phyloP scores from a whole-genome alignment of 2,329 filamentous ascomycete species.

The Apiospora pterosperma region DNA sequence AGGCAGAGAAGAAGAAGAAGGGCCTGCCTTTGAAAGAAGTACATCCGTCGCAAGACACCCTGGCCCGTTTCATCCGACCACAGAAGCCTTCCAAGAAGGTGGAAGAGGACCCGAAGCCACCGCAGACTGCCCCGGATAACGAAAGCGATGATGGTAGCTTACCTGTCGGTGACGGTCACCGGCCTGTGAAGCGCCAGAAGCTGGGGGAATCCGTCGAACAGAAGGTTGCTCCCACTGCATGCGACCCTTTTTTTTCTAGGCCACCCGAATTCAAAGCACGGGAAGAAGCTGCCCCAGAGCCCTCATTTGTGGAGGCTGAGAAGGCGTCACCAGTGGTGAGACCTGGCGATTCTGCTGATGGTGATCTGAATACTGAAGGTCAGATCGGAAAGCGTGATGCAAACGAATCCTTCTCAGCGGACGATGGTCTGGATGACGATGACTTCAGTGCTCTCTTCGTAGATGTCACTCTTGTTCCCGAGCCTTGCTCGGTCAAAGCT shows the following conservation, averaged over 20 bases:
- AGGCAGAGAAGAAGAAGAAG: slow-evolving; percentile 46
- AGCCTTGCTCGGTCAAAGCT: background rate
- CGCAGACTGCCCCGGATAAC: background rate
- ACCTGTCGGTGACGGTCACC: background rate
- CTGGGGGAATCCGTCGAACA: background rate
- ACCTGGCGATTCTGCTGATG: background rate
- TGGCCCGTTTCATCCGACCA: slow-evolving; percentile 46
- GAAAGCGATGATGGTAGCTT: slow-evolving; percentile 5
- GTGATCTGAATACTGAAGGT: background rate
- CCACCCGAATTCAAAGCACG: background rate
- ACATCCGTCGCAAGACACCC: slow-evolving; percentile 54
- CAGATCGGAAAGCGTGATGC: slow-evolving; percentile 1
- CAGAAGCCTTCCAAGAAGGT: slow-evolving; percentile 7
- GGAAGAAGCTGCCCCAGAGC: background rate
- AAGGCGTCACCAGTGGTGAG: background rate
- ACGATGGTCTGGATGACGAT: slow-evolving; percentile 8
- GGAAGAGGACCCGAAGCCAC: slow-evolving; percentile 12
- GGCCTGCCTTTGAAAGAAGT: slow-evolving; percentile 53
- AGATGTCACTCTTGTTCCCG: background rate
- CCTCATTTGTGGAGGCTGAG: background rate
- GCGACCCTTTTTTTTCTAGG: background rate
- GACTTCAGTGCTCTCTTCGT: background rate
- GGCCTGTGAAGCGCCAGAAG: slow-evolving; percentile 5
- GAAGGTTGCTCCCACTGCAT: background rate
- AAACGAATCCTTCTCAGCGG: slow-evolving; percentile 8